These are phyloP conservation scores for Dendrocalamus latiflorus DNA, from an alignment of 202 grass and related monocot genomes.

Conservation along the genomic window DNA sequence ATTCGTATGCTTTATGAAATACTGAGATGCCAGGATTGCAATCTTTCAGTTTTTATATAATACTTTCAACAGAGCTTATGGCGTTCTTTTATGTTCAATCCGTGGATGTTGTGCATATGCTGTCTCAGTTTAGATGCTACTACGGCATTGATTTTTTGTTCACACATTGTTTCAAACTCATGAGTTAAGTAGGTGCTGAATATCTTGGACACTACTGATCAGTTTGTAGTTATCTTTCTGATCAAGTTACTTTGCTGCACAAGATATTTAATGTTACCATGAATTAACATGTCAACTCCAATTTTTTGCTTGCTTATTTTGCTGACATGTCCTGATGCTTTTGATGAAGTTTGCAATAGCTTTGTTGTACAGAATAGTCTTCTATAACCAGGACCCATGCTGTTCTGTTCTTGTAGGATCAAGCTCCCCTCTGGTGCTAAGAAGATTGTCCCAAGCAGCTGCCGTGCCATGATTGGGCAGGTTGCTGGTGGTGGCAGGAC, in stretches of 20 bases:
- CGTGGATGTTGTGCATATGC: background rate
- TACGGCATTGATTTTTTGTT: too few species aligned
- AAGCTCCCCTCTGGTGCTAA: slow-evolving; percentile 90
- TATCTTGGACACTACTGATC: background rate
- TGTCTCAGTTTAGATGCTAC: background rate
- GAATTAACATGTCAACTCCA: slow-evolving; percentile 37
- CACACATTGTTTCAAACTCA: background rate
- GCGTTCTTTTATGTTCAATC: too few species aligned
- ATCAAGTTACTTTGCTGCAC: background rate
- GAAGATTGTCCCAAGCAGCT: slow-evolving; percentile 80
- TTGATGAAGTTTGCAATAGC: too few species aligned
- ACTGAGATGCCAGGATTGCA: background rate
- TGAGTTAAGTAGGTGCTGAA: background rate
- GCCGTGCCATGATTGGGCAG: slow-evolving; percentile 88
- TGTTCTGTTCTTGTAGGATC: slow-evolving; percentile 33
- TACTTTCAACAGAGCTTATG: background rate
- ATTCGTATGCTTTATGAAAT: background rate
- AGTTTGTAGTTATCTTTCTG: background rate
- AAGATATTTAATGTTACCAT: too few species aligned
- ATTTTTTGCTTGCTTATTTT: background rate
- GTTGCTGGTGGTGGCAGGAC: slow-evolving; percentile 87
- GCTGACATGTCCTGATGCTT: background rate
- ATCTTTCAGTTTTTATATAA: background rate
- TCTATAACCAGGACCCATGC: background rate
- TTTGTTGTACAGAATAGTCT: background rate